These are phyloP conservation scores for Gracilaria gracilis DNA, from an alignment of 23 red algal species.

Conservation along the genomic window DNA sequence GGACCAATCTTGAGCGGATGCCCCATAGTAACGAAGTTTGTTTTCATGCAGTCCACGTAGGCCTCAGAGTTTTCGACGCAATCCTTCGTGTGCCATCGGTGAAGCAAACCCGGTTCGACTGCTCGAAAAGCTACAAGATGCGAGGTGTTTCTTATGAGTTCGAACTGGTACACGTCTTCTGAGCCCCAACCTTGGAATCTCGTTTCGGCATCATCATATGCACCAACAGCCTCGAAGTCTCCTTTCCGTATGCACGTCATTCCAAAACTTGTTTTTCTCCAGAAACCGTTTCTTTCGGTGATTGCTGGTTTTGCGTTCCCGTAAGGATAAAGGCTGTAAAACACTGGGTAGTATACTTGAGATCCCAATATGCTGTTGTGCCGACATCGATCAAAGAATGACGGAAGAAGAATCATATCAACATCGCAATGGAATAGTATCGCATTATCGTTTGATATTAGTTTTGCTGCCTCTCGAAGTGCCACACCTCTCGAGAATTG, in stretches of 20 bases:
- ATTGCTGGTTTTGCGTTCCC: slow-evolving; percentile 46
- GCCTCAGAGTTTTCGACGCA: slow-evolving; percentile 47
- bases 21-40: slow-evolving; percentile 63
- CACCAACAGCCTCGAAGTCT: slow-evolving; percentile 58
- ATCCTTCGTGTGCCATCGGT: slow-evolving; percentile 65
- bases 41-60: slow-evolving; percentile 65
- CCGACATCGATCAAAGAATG: slow-evolving; percentile 49
- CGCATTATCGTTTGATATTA: slow-evolving; percentile 14
- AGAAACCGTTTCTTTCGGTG: slow-evolving; percentile 51
- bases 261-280: slow-evolving; percentile 72
- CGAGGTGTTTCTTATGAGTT: slow-evolving; percentile 38
- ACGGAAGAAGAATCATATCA: slow-evolving; percentile 48
- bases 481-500: slow-evolving; percentile 64
- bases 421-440: slow-evolving; percentile 59
- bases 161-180: slow-evolving; percentile 67
- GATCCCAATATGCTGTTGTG: slow-evolving; percentile 51
- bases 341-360: slow-evolving; percentile 74
- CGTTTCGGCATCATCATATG: slow-evolving; percentile 58
- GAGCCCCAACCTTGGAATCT: slow-evolving; percentile 70
- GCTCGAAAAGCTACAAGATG: slow-evolving; percentile 58
- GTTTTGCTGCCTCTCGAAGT: slow-evolving; percentile 63
- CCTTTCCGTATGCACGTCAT: slow-evolving; percentile 60
- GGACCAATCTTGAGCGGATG: slow-evolving; percentile 53
- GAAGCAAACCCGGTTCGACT: slow-evolving; percentile 60
- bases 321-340: slow-evolving; percentile 72